Conservation (phyloP, 2,329 filamentous ascomycete genomes). For the Diaporthe sp. region DNA sequence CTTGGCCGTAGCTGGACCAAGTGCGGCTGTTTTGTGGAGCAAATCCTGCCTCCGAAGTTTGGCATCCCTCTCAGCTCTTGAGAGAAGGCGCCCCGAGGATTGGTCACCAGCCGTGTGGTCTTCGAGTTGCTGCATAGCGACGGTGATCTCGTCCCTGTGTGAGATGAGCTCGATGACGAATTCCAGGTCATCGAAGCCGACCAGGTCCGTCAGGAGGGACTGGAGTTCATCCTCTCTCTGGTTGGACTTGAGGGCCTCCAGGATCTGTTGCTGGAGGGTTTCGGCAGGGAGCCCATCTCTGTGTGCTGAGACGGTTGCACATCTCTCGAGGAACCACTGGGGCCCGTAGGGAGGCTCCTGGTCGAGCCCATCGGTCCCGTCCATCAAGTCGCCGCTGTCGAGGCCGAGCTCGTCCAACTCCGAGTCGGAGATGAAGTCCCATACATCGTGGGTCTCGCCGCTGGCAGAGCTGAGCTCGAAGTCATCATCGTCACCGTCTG, state of each 20-base stretch:
- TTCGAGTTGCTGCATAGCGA: constrained; percentile 49
- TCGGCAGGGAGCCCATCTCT: constrained; percentile 76
- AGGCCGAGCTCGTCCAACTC: constrained; percentile 70
- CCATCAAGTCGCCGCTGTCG: constrained; percentile 54
- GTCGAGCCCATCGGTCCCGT: constrained; percentile 50
- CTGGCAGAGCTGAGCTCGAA: constrained; percentile 64
- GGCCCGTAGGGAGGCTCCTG: constrained; percentile 61
- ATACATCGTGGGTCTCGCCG: constrained; percentile 83
- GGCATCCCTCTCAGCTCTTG: constrained; percentile 82
- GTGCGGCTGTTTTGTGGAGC: constrained; percentile 82
- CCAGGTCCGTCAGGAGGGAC: constrained; percentile 86
- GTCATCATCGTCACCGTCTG: constrained; percentile 73
- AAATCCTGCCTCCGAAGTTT: constrained; percentile 81
- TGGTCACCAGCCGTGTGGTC: constrained; percentile 46
- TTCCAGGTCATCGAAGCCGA: constrained; percentile 94
- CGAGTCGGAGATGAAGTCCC: constrained; percentile 90
- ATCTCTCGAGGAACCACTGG: constrained; percentile 80
- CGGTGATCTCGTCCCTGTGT: constrained; percentile 77
- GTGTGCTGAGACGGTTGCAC: constrained; percentile 71
- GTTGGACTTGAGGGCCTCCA: constrained; percentile 78
- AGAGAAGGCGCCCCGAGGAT: constrained; percentile 70
- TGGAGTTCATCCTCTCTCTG: constrained; percentile 87
- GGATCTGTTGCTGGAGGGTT: constrained; percentile 83
- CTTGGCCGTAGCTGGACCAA: constrained; percentile 79
- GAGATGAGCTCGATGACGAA: constrained; percentile 92